Evolutionary conservation across 495 filamentous ascomycete species (phyloP).

Genomic region (Lepidopterella palustris): DNA sequence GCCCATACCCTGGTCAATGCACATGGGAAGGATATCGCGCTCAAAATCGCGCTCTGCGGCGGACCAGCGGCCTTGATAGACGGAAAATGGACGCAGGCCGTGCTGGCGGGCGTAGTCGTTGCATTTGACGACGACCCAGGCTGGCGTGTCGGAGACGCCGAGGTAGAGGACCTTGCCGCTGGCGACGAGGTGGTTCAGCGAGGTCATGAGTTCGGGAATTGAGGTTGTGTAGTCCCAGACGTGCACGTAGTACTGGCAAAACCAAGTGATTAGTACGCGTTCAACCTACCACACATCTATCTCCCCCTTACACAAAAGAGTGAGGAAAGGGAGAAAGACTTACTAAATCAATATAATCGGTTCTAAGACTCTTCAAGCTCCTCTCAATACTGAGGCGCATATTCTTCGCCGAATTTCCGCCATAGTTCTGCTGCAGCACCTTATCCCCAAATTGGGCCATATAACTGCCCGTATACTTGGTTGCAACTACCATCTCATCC

Average conservation of each 20-base stretch:
- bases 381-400: slow-evolving; percentile 48
- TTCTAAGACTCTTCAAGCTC: slow-evolving; percentile 55
- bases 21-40: slow-evolving; percentile 33
- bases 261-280: slow-evolving; percentile 1
- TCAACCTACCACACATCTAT: no score
- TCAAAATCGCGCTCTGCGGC: slow-evolving; percentile 27
- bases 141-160: slow-evolving; percentile 56
- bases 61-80: slow-evolving; percentile 30
- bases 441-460: slow-evolving; percentile 31
- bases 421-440: slow-evolving; percentile 50
- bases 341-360: slow-evolving; percentile 54
- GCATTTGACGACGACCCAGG: slow-evolving; percentile 55
- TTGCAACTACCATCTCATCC: slow-evolving; percentile 63
- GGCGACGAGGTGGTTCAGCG: slow-evolving; percentile 50
- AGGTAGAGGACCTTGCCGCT: slow-evolving; percentile 58
- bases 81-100: slow-evolving; percentile 25
- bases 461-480: slow-evolving; percentile 54
- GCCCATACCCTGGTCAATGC: slow-evolving; percentile 23
- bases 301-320: background rate
- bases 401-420: slow-evolving; percentile 55
- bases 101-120: slow-evolving; percentile 56
- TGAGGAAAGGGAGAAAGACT: slow-evolving; percentile 37
- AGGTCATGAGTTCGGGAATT: slow-evolving; percentile 56
- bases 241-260: slow-evolving; percentile 24
- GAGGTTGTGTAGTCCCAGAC: slow-evolving; percentile 42